Percentiles rank a stretch among this genome's conserved stretches.
These are phyloP conservation scores for Zygosaccharomyces lentus DNA, from an alignment of 805 yeast species.

Conservation along the genomic window DNA sequence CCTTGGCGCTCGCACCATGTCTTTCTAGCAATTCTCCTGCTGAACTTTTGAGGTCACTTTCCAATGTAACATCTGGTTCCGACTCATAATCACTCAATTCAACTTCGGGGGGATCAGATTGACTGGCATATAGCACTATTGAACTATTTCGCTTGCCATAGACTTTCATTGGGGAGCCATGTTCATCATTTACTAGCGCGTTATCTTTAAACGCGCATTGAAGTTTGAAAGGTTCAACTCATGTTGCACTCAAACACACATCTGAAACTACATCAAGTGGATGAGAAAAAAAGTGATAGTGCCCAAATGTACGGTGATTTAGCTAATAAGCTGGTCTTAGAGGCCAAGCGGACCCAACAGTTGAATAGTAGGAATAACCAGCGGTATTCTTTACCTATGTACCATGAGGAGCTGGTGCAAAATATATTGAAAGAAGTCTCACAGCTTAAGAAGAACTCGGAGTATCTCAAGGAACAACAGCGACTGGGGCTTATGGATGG, in stretches of 20 bases:
- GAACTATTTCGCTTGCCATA: slow-evolving; percentile 24
- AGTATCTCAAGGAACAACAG: slow-evolving; percentile 39
- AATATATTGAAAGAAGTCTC: slow-evolving; percentile 66
- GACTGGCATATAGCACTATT: slow-evolving; percentile 7
- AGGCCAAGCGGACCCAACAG: slow-evolving; percentile 73
- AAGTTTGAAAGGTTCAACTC: slow-evolving; percentile 1
- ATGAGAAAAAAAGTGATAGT: not conserved
- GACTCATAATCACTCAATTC: slow-evolving; percentile 24
- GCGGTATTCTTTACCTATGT: slow-evolving; percentile 46
- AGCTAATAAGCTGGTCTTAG: slow-evolving; percentile 77
- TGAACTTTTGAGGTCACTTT: not conserved
- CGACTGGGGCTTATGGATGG: slow-evolving; percentile 29
- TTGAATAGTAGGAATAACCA: slow-evolving; percentile 40
- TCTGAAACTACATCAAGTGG: not conserved
- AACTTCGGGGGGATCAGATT: slow-evolving; percentile 5
- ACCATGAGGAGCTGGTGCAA: slow-evolving; percentile 67
- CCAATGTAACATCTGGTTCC: not conserved
- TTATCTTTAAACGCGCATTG: slow-evolving; percentile 5
- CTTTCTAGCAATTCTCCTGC: not conserved
- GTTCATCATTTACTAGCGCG: slow-evolving; percentile 1
- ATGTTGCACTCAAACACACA: not conserved
- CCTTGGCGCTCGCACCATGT: not conserved
- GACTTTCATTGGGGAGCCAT: slow-evolving; percentile 13
- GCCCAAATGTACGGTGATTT: slow-evolving; percentile 80
- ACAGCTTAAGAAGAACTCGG: slow-evolving; percentile 56